phyloP scores from a whole-genome alignment of 176 grass and related monocot species.

The Canna indica region DNA sequence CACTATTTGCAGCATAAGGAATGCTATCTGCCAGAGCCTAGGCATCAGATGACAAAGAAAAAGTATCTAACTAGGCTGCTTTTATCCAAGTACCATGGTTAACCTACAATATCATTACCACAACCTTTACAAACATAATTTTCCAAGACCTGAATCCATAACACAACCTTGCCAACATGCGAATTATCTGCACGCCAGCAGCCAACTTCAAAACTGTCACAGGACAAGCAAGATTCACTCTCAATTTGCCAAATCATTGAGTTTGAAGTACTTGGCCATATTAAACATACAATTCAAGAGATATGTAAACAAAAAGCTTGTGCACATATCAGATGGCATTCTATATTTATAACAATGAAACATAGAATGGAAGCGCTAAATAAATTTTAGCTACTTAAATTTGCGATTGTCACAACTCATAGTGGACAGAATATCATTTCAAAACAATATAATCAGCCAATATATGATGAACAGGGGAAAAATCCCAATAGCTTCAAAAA shows the following conservation, averaged over 20 bases:
- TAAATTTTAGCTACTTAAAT: neutral
- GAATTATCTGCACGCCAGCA: constrained; percentile 32
- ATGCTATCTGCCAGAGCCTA: neutral
- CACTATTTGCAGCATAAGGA: neutral
- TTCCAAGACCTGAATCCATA: constrained; percentile 1
- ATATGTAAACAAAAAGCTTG: constrained; percentile 3
- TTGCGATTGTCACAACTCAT: too few species aligned
- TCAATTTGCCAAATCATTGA: constrained; percentile 47
- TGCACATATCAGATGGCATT: neutral
- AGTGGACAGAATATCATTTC: neutral
- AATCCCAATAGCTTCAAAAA: neutral
- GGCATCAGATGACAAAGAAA: neutral
- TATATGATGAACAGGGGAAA: neutral
- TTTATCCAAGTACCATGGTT: neutral
- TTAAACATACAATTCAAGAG: constrained; percentile 63
- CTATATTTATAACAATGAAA: neutral
- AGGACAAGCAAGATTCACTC: constrained; percentile 49
- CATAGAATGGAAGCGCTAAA: neutral
- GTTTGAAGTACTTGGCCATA: constrained; percentile 55
- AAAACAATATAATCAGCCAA: neutral
- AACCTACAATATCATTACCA: neutral
- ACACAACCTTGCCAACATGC: constrained; percentile 31
- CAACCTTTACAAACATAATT: constrained; percentile 10
- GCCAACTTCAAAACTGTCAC: constrained; percentile 39
- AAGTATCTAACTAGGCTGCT: neutral